Base-by-base conservation (phyloP, 108 stramenopile genomes). In the Discostella pseudostelligera region DNA sequence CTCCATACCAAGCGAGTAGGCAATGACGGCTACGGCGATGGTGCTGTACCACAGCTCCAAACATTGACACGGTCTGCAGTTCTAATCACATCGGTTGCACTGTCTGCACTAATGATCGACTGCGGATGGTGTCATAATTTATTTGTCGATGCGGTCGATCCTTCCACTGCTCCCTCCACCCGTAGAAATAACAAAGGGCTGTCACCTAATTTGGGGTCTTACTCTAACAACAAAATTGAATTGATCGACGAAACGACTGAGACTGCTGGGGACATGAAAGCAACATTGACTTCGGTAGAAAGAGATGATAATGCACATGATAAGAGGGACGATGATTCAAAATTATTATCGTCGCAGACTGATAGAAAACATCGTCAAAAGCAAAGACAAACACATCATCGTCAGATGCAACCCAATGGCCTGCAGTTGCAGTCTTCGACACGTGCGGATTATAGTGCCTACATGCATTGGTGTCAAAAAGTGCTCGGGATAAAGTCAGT, bases 401-500 rank as follows among this genome's bases (percentile, higher is more conserved):
- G 7, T 12, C 50, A 42, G 20, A 50, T 11, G 1, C 26, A 43
- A 2, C 14, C 16, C 28, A 32, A 8, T 14, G n/a, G 43, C 40
- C 39, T 12, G 43, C 43, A 22, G 50, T 39, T 3, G 53, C 9
- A 32, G 40, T 13, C 56, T 26, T 44, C 61, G 24, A 7, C 44
- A 16, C 43, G 57, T 53, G 20, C 44, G n/a, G 72, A 74, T 42
- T 70, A 65, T 39, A 35, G 70, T 45, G 56, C 76, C 28, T 77
- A 70, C 66, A 68, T 84, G 72, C 62, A 62, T 16, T 88, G 87
- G 87, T 82, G 84, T 54, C 56, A 82, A 40, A 39, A 74, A 25
- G 83, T 80, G 0, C 57, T 82, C 43, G 85, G 85, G 8, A 84
- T 89, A 48, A 59, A 73, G 69, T 84, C 82, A 14, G 69, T 78